Percentiles rank a stretch among this genome's conserved stretches.
Evolutionary conservation across 192 early-diverging fungal species (phyloP).

Genomic region (Backusella australiensis): DNA sequence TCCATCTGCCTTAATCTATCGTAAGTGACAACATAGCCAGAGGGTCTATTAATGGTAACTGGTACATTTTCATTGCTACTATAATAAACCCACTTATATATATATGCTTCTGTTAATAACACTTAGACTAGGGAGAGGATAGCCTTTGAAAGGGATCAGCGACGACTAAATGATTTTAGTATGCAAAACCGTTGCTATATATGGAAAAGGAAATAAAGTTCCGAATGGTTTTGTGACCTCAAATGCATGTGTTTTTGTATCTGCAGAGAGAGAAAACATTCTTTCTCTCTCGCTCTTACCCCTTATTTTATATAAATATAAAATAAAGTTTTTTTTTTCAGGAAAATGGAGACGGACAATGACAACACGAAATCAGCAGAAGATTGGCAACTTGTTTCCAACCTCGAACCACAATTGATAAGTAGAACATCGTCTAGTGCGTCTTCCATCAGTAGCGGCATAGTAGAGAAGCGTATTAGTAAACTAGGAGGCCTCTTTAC

Average conservation of each 20-base stretch:
- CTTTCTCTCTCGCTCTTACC: not conserved
- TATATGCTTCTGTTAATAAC: too few species aligned
- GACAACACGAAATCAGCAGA: not conserved
- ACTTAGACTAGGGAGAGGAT: not conserved
- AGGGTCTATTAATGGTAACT: too few species aligned
- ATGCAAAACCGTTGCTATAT: not conserved
- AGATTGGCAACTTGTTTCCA: constrained; percentile 11
- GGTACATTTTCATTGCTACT: too few species aligned
- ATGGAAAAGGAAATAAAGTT: not conserved
- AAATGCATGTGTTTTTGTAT: not conserved
- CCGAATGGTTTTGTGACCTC: not conserved
- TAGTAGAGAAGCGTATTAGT: not conserved
- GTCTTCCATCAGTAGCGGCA: not conserved
- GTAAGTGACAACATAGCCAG: too few species aligned
- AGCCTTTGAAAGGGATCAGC: not conserved
- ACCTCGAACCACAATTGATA: not conserved
- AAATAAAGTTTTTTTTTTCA: not conserved
- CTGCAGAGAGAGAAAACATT: not conserved
- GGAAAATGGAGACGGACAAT: not conserved
- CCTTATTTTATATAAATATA: not conserved
- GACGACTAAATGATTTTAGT: not conserved
- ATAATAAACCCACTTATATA: too few species aligned
- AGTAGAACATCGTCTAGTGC: not conserved
- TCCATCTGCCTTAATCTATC: too few species aligned
- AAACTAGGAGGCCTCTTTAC: not conserved